Evolutionary conservation across 2,329 filamentous ascomycete species (phyloP), one percentile per base, ranked within the genome.

Genomic region (Dothistroma pini): DNA sequence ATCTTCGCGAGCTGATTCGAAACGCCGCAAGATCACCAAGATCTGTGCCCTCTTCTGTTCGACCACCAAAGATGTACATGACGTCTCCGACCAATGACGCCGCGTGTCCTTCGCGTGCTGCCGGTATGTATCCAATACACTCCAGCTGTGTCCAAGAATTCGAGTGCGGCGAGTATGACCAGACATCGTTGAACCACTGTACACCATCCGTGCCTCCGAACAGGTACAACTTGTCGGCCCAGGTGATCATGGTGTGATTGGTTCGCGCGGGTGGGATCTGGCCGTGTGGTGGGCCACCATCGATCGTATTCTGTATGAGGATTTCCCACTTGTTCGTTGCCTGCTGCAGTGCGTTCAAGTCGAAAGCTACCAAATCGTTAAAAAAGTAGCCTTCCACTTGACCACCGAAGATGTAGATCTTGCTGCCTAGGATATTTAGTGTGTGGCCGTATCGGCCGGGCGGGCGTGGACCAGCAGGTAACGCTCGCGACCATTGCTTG

Each of bases 171-270:
- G 97, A 93, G 74, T 95, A 99, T 56, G 88, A 91, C 95, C 95
- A 99, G 53, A 99, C 95, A 74, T 99, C 95, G 75, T 97, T 99
- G 79, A 97, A 99, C 96, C 95, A 99, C 71, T 90, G 87, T 59
- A 93, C 86, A 47, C 95, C 95, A 73, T 99, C 96, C 1, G 95
- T 99, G 64, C 95, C 95, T 69, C 95, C 95, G 74, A 99, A 99
- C n/a, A 99, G 81, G 73, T 93, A 99, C 74, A 99, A 85, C 76
- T 90, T 95, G 73, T 99, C 95, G 63, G 95, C 93, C 77, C 86
- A 96, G 16, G 90, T 96, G 62, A 99, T 85, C 69, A 97, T 85
- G 0, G 92, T 89, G 77, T 99, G 95, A 73, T 99, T 99, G 1
- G 95, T 99, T 77, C 95, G 86, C 10, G 93, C 89, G 0, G 93